Conservation (phyloP, 768 basidiomycete genomes). For the Pholiota conissans region DNA sequence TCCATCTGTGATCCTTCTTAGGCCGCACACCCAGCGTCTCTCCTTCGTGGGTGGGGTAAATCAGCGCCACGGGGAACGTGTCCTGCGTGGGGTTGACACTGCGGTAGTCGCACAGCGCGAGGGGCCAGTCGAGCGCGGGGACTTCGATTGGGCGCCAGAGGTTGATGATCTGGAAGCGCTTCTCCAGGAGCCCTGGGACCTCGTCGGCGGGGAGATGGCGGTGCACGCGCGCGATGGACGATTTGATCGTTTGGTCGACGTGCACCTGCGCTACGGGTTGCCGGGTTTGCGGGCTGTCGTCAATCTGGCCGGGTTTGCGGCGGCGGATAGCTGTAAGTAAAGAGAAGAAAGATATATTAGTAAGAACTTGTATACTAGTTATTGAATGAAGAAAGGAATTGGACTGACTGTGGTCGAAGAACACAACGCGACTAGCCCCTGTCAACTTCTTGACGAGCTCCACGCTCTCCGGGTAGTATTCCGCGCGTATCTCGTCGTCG, state of each 20-base stretch:
- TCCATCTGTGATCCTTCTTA: constrained; percentile 51
- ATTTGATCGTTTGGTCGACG: constrained; percentile 51
- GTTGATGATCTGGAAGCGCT: constrained; percentile 60
- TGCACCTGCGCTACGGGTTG: constrained; percentile 49
- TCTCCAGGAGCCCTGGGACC: constrained; percentile 39
- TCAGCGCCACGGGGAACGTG: constrained; percentile 41
- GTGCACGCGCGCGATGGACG: constrained; percentile 47
- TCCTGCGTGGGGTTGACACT: constrained; percentile 43
- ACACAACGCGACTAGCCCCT: constrained; percentile 53
- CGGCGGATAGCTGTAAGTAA: constrained; percentile 44
- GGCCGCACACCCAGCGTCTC: constrained; percentile 49
- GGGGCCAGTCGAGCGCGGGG: constrained; percentile 50
- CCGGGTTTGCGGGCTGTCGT: constrained; percentile 36
- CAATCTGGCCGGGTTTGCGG: constrained; percentile 34
- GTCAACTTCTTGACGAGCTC: constrained; percentile 59
- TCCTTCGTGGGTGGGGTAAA: constrained; percentile 51
- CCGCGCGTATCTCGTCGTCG: constrained; percentile 49
- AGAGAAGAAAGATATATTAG: too few relatives aligned
- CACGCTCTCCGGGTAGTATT: constrained; percentile 63
- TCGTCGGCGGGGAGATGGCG: constrained; percentile 50
- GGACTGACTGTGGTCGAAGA: constrained; percentile 65
- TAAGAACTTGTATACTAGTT: neutral
- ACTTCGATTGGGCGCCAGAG: constrained; percentile 58
- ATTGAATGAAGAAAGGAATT: constrained; percentile 13
- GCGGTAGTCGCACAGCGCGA: constrained; percentile 52